These are phyloP conservation scores for Lactarius deliciosus DNA, from an alignment of 768 basidiomycete species.

Conservation along the genomic window DNA sequence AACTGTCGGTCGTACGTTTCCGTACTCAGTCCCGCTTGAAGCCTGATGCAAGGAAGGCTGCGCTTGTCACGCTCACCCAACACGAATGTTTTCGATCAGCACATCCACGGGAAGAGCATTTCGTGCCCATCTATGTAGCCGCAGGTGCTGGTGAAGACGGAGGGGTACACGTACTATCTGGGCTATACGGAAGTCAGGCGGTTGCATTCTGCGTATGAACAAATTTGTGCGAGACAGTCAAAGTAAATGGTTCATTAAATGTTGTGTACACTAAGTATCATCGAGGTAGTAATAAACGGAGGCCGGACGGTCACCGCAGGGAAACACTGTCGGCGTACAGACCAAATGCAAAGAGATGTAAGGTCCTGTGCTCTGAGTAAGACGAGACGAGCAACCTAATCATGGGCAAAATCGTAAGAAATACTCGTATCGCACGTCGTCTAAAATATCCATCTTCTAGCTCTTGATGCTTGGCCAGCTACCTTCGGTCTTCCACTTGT, in stretches of 20 bases:
- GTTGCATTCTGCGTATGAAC: conserved; percentile 59
- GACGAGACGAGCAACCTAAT: conserved; percentile 5
- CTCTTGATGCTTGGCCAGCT: conserved; percentile 40
- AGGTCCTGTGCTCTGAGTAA: conserved; percentile 11
- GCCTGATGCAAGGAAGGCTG: conserved; percentile 53
- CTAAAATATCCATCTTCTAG: conserved; percentile 7
- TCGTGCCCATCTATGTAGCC: conserved; percentile 75
- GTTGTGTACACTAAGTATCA: conserved; percentile 20
- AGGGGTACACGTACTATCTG: conserved; percentile 48
- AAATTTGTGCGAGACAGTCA: neutral
- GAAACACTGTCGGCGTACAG: conserved; percentile 2
- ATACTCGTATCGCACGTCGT: conserved; percentile 18
- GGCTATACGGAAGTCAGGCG: conserved; percentile 59
- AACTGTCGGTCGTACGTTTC: conserved; percentile 4
- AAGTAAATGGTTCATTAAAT: conserved; percentile 27
- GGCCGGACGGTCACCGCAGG: conserved; percentile 10
- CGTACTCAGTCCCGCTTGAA: conserved; percentile 31
- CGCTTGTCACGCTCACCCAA: conserved; percentile 51
- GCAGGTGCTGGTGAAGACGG: conserved; percentile 69
- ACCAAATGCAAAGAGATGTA: conserved; percentile 12
- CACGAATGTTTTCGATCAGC: conserved; percentile 64
- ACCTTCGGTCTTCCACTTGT: conserved; percentile 78
- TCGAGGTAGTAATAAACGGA: conserved; percentile 16
- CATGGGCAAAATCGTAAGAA: conserved; percentile 25
- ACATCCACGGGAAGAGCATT: conserved; percentile 80